Evolutionary conservation across 2,329 filamentous ascomycete genomes (phyloP).

Genomic region (Colletotrichum lini): DNA sequence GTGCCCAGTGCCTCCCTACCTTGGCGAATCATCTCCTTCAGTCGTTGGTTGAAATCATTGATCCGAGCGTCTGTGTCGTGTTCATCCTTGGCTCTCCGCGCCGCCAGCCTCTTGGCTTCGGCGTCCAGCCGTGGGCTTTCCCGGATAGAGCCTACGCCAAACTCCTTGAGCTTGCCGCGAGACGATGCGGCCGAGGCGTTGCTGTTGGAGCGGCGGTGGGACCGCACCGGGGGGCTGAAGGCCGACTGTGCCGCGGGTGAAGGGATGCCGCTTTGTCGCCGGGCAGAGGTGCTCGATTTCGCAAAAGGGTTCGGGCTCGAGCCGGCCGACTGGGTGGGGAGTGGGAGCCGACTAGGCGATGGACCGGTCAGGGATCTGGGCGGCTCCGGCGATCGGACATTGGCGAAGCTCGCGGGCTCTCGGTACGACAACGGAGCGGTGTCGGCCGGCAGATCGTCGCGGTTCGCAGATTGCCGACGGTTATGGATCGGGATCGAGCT

Average conservation of each 20-base stretch:
- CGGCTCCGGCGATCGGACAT: constrained; percentile 58
- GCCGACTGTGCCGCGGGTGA: constrained; percentile 38
- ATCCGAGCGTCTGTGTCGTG: constrained; percentile 85
- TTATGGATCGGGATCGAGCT: constrained; percentile 51
- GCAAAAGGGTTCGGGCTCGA: constrained; percentile 45
- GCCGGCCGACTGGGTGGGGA: constrained; percentile 47
- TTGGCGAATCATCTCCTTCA: constrained; percentile 90
- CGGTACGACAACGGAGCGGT: constrained; percentile 52
- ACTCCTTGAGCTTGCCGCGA: constrained; percentile 45
- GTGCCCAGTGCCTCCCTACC: constrained; percentile 89
- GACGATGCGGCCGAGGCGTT: constrained; percentile 58
- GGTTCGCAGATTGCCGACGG: constrained; percentile 48
- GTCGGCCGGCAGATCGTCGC: constrained; percentile 47
- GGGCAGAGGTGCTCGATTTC: constrained; percentile 43
- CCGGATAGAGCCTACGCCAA: constrained; percentile 45
- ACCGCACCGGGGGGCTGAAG: constrained; percentile 41
- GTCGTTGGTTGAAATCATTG: constrained; percentile 81
- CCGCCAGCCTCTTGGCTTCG: constrained; percentile 82
- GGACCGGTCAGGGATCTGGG: constrained; percentile 51
- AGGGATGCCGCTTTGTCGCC: constrained; percentile 46
- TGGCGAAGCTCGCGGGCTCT: constrained; percentile 61
- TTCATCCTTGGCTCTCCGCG: constrained; percentile 80
- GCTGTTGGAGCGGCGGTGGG: constrained; percentile 63
- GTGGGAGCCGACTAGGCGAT: constrained; percentile 61
- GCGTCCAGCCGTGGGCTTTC: constrained; percentile 68